Conservation (phyloP, 805 yeast species). For the Maudiozyma pseudohumilis region DNA sequence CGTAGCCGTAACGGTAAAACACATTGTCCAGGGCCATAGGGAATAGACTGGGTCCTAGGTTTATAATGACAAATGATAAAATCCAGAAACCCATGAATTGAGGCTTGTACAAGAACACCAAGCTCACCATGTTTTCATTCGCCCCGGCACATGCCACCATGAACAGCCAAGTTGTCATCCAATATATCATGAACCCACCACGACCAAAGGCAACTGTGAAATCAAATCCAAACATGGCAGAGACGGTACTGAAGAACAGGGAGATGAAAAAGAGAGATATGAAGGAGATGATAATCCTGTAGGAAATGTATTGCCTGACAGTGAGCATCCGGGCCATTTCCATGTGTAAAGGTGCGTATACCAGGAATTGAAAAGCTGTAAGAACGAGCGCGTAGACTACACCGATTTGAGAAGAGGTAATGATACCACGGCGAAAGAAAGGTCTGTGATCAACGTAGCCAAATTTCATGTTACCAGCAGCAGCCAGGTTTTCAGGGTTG, state of each 20-base stretch:
- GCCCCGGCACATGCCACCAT: conserved; percentile 72
- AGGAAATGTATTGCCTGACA: conserved; percentile 37
- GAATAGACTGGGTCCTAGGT: conserved; percentile 58
- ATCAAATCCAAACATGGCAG: conserved; percentile 58
- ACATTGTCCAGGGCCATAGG: conserved; percentile 50
- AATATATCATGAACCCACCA: conserved; percentile 63
- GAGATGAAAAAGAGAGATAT: conserved; percentile 48
- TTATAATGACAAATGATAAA: conserved; percentile 55
- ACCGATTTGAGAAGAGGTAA: conserved; percentile 68
- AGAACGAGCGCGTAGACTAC: conserved; percentile 59
- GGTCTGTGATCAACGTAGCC: conserved; percentile 39
- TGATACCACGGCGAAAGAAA: conserved; percentile 36
- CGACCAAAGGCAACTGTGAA: conserved; percentile 48
- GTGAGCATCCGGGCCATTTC: conserved; percentile 37
- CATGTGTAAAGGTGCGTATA: conserved; percentile 46
- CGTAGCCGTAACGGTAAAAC: conserved; percentile 55
- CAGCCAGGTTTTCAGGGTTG: conserved; percentile 5
- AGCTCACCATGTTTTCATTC: conserved; percentile 51
- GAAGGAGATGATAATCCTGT: conserved; percentile 41
- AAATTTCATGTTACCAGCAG: conserved; percentile 29
- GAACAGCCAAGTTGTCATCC: conserved; percentile 58
- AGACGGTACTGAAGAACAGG: conserved; percentile 46
- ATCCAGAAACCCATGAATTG: conserved; percentile 64
- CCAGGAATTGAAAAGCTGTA: conserved; percentile 58
- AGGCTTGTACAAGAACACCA: conserved; percentile 44